Conservation (phyloP, 140 eudicot species). For the Anethum foeniculum region DNA sequence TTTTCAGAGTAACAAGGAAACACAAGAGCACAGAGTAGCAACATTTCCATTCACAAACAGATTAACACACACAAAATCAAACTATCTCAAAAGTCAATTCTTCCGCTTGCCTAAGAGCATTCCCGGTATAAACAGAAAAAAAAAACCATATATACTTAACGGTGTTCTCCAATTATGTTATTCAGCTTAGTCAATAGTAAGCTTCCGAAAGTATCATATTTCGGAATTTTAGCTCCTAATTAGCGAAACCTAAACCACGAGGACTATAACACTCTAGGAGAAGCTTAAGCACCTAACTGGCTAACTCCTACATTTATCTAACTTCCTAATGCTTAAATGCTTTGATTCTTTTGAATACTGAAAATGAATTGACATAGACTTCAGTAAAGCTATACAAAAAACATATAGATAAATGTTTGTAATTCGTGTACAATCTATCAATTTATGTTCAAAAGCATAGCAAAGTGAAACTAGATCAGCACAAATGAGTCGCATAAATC, state of each 20-base stretch:
- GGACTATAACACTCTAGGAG: neutral
- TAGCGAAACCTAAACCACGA: neutral
- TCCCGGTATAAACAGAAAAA: neutral
- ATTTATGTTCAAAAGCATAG: neutral
- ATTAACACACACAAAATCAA: neutral
- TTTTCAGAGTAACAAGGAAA: neutral
- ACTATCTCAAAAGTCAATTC: neutral
- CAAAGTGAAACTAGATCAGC: neutral
- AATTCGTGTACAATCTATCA: neutral
- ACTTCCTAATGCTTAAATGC: neutral
- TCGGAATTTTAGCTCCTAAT: neutral
- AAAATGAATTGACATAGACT: neutral
- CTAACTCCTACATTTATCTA: neutral
- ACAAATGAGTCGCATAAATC: neutral
- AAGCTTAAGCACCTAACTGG: neutral
- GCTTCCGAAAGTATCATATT: neutral
- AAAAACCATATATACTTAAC: neutral
- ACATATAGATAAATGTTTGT: neutral
- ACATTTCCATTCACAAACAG: neutral
- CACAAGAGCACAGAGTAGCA: neutral
- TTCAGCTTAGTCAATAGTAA: neutral
- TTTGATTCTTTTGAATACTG: too few species aligned
- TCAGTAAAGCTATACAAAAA: neutral
- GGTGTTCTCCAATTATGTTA: neutral
- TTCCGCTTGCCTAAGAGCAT: neutral